These are phyloP conservation scores for Trichocladium uniseriatum DNA, from an alignment of 495 filamentous ascomycete species.

Conservation along the genomic window DNA sequence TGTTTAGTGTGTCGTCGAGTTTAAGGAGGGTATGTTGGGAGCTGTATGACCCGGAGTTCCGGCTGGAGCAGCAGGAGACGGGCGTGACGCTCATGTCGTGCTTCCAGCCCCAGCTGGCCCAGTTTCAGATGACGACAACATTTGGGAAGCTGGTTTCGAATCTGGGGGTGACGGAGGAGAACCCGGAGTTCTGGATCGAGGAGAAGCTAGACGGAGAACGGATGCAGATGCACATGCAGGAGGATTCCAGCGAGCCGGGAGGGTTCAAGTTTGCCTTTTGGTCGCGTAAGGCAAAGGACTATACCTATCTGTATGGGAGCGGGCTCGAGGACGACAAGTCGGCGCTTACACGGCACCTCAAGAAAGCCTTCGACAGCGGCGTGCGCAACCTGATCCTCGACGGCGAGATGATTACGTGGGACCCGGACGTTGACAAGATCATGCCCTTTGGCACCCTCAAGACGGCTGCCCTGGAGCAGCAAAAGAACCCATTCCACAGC, in stretches of 20 bases:
- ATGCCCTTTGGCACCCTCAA: conserved; percentile 91
- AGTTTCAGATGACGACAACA: conserved; percentile 77
- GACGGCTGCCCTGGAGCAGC: conserved; percentile 74
- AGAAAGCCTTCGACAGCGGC: conserved; percentile 64
- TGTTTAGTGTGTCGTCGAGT: conserved; percentile 88
- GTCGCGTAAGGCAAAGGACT: conserved; percentile 95
- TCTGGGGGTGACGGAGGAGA: conserved; percentile 59
- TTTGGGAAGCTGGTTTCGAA: conserved; percentile 73
- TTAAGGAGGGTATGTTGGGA: conserved; percentile 94
- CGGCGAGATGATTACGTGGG: conserved; percentile 99
- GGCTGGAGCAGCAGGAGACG: conserved; percentile 65
- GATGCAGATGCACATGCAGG: conserved; percentile 90
- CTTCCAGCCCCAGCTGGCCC: conserved; percentile 92
- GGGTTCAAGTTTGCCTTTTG: conserved; percentile 78
- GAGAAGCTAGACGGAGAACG: conserved; percentile 96
- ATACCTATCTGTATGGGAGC: conserved; percentile 86
- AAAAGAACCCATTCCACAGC: conserved; percentile 62
- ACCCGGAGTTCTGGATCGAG: conserved; percentile 86
- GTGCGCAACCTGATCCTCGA: conserved; percentile 84
- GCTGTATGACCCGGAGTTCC: conserved; percentile 63
- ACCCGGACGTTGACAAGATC: conserved; percentile 73
- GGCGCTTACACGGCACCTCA: conserved; percentile 72
- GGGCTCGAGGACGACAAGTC: conserved; percentile 64
- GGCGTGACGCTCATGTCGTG: conserved; percentile 84
- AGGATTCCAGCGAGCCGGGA: conserved; percentile 56